Evolutionary conservation across 768 basidiomycete species (phyloP).

Genomic region (Lactarius indigo): DNA sequence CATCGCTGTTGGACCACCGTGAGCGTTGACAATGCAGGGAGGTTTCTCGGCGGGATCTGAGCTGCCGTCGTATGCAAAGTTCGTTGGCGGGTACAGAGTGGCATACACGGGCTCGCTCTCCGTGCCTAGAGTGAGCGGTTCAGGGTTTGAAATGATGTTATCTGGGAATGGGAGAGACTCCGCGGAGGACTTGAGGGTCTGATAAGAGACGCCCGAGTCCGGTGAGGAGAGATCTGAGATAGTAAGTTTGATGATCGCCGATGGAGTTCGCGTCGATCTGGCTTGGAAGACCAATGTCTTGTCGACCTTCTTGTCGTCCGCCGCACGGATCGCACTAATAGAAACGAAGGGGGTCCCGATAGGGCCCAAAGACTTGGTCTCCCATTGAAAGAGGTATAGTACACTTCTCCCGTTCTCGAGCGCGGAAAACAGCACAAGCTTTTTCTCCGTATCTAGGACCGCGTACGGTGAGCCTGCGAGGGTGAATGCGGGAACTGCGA

Average conservation of each 20-base stretch:
- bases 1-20: slow-evolving; percentile 46
- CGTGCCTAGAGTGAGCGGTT: background rate
- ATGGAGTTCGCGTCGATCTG: background rate
- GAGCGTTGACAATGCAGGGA: slow-evolving; percentile 19
- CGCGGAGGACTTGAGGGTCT: slow-evolving; percentile 5
- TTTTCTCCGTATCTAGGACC: background rate
- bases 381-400: background rate
- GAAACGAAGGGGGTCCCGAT: slow-evolving; percentile 14
- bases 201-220: background rate
- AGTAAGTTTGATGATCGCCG: slow-evolving; percentile 3
- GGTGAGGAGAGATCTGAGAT: background rate
- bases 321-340: background rate
- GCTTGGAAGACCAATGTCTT: background rate
- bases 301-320: background rate
- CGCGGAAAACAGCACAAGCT: slow-evolving; percentile 3
- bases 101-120: slow-evolving; percentile 5
- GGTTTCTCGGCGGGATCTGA: slow-evolving; percentile 9
- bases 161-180: slow-evolving; percentile 15
- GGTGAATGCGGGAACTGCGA: slow-evolving; percentile 1
- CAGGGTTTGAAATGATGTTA: slow-evolving; percentile 12
- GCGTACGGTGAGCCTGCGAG: slow-evolving; percentile 11
- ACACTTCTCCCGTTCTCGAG: slow-evolving; percentile 1
- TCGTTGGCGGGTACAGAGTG: slow-evolving; percentile 14
- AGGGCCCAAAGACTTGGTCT: background rate
- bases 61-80: slow-evolving; percentile 9